Base-by-base conservation (phyloP, 1,139 yeast genomes). In the Nakaseomyces nivariensis region DNA sequence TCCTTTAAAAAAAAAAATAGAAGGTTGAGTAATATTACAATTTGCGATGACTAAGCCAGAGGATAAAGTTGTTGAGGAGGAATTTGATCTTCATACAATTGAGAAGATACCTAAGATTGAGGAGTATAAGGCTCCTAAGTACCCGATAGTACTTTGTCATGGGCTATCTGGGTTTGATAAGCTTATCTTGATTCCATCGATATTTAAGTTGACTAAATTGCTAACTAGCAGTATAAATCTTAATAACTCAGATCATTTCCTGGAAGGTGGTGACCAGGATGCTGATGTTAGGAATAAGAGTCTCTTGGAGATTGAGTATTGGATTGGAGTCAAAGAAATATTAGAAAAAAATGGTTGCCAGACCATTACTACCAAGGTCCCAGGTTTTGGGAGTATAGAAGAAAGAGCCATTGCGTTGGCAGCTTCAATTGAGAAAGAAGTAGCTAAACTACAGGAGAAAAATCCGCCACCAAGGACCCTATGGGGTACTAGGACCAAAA, bases 101-200 rank as follows among this genome's bases (percentile, higher is more conserved):
- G 44, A 41, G 5, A 41, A 41, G 13, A 27, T 41, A 27, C 44
- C 44, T 13, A 41, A 27, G n/a, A 29, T 41, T 5, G 34, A 41
- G n/a, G 25, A 41, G 7, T 70, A 71, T 50, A 57, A 57, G n/a
- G 67, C 73, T 0, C 78, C 79, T 0, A 70, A 71, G 54, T 61
- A 74, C 61, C 95, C 96, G 0, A 76, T 87, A 2, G 85, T 87
- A 0, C 67, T 87, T 34, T 87, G 96, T 58, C 96, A 87, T 69
- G 96, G 96, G 0, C 73, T 87, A 40, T 79, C 87, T 0, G 96
- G 96, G 0, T 87, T 86, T 57, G 95, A 85, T 58, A 74, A 73
- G 53, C 62, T 83, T 49, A 63, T 77, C 25, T 67, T 80, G 7
- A 58, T 77, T n/a, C 84, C 81, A 1, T 71, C 72, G 0, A 55